Percentiles rank a stretch among this genome's conserved stretches.
Conservation (phyloP, 768 basidiomycete species). For the Pilatotrama ljubarskyi region DNA sequence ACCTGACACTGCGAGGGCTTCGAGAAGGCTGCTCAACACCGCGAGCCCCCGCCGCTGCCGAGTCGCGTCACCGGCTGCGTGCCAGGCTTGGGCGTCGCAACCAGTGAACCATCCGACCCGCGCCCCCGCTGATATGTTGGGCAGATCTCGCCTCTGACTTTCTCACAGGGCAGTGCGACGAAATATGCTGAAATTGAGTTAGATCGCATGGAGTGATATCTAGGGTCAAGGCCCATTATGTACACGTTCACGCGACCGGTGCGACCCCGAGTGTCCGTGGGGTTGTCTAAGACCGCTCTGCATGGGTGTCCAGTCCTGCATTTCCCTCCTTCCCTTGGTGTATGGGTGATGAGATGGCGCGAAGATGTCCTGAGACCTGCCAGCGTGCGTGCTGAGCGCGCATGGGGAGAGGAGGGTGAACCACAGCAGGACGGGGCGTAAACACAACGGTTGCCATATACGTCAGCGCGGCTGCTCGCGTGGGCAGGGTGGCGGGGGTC, state of each 20-base stretch:
- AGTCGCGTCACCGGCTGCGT: background rate
- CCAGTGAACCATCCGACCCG: background rate
- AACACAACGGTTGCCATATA: slow-evolving; percentile 21
- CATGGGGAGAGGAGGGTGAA: background rate
- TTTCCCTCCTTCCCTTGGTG: background rate
- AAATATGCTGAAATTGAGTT: slow-evolving; percentile 13
- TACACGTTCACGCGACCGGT: slow-evolving; percentile 21
- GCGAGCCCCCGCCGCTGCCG: slow-evolving; percentile 7
- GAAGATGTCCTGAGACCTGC: background rate
- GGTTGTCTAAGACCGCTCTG: slow-evolving; percentile 6
- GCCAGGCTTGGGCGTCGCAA: background rate
- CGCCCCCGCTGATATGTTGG: background rate
- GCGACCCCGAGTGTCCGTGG: slow-evolving; percentile 14
- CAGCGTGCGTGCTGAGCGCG: background rate
- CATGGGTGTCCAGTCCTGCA: background rate
- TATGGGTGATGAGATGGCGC: background rate
- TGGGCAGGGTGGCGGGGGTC: slow-evolving; percentile 25
- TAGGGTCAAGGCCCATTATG: slow-evolving; percentile 21
- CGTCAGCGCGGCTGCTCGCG: background rate
- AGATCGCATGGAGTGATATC: slow-evolving; percentile 20
- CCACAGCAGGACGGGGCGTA: background rate
- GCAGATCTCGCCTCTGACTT: background rate
- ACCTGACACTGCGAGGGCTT: background rate
- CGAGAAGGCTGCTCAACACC: background rate
- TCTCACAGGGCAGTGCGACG: background rate